Conservation (phyloP, 2,329 filamentous ascomycete species). For the Alternaria longipes region DNA sequence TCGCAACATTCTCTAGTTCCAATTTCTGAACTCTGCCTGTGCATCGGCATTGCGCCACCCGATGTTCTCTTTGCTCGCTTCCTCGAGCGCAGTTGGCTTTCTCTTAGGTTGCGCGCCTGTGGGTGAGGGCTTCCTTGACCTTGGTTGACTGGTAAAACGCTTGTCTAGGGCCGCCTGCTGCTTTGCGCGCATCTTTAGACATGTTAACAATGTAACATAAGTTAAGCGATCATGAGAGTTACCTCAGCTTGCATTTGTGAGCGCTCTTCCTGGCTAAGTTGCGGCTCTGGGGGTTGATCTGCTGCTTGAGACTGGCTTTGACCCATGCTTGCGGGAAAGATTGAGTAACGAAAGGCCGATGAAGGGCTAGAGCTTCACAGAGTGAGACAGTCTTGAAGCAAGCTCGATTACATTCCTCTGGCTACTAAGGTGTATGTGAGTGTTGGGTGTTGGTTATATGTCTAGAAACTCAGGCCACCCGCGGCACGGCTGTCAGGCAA, state of each 20-base stretch:
- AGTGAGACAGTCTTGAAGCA: neutral
- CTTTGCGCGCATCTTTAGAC: constrained; percentile 40
- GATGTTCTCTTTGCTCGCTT: constrained; percentile 43
- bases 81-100: constrained; percentile 39
- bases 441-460: neutral
- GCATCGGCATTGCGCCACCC: constrained; percentile 44
- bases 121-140: constrained; percentile 24
- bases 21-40: constrained; percentile 37
- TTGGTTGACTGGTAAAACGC: constrained; percentile 29
- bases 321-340: constrained; percentile 23
- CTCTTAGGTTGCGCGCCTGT: constrained; percentile 22
- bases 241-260: constrained; percentile 38
- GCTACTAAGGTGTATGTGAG: neutral
- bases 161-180: constrained; percentile 42
- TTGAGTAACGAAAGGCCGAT: fast-evolving
- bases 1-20: constrained; percentile 28
- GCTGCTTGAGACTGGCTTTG: constrained; percentile 33
- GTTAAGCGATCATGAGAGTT: neutral
- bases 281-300: constrained; percentile 30
- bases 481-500: neutral
- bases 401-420: fast-evolving
- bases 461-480: neutral
- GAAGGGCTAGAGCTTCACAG: neutral
- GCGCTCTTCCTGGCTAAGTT: constrained; percentile 35
- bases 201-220: constrained; percentile 7